Percentiles rank a stretch among this genome's conserved stretches.
phyloP scores from a whole-genome alignment of 2,329 filamentous ascomycete species.

The Trichophyton mentagrophytes region DNA sequence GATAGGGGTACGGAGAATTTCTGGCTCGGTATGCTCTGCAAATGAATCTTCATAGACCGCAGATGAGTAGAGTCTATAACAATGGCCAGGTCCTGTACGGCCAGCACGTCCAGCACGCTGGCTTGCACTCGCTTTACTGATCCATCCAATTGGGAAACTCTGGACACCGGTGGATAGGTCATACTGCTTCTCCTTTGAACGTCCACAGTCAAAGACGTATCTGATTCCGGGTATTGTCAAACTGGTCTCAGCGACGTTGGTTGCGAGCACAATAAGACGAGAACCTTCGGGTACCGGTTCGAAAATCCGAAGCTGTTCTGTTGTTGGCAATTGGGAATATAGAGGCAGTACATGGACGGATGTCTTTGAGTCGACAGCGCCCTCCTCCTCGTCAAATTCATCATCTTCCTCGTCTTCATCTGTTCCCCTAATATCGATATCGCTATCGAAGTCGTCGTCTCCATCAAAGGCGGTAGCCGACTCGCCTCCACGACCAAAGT shows the following conservation, averaged over 20 bases:
- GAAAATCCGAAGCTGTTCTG: conserved; percentile 84
- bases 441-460: conserved; percentile 43
- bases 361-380: conserved; percentile 46
- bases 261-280: conserved; percentile 77
- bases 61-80: conserved; percentile 86
- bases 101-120: conserved; percentile 90
- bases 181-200: conserved; percentile 84
- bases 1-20: conserved; percentile 80
- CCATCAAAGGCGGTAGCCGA: conserved; percentile 31
- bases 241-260: conserved; percentile 94
- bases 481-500: conserved; percentile 51
- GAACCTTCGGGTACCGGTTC: conserved; percentile 70
- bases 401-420: conserved; percentile 51
- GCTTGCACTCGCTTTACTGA: conserved; percentile 89
- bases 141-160: conserved; percentile 90
- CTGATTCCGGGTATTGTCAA: conserved; percentile 89
- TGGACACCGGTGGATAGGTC: conserved; percentile 83
- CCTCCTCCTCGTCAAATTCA: conserved; percentile 55
- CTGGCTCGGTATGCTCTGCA: conserved; percentile 69
- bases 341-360: conserved; percentile 81
- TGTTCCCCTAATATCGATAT: conserved; percentile 48
- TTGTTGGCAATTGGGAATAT: conserved; percentile 82
- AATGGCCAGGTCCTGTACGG: conserved; percentile 89
- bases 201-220: conserved; percentile 90
- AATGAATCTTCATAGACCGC: conserved; percentile 86